These are phyloP conservation scores for Angomonas deanei DNA, from an alignment of 208 protist species.

Conservation along the genomic window DNA sequence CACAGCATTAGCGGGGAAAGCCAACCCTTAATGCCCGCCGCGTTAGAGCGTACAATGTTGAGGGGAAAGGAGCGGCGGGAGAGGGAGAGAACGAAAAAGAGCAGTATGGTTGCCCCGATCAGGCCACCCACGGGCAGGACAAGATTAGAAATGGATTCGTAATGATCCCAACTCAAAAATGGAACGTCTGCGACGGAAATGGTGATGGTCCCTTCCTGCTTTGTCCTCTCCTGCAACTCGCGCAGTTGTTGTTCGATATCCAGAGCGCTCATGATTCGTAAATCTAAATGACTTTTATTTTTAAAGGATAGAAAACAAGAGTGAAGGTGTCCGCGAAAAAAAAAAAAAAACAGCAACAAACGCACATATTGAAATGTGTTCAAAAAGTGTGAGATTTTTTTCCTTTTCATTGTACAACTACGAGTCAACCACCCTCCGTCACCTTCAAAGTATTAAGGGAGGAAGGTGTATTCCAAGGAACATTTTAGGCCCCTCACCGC, in stretches of 20 bases:
- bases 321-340: not conserved
- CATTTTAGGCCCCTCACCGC: not conserved
- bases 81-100: not conserved
- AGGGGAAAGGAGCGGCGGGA: not conserved
- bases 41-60: no score
- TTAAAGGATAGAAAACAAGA: not conserved
- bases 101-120: constrained; percentile 3
- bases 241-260: constrained; percentile 50
- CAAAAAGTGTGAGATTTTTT: not conserved
- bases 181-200: not conserved
- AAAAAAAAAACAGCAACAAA: not conserved
- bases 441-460: not conserved
- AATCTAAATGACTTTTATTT: not conserved
- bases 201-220: constrained; percentile 4
- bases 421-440: not conserved
- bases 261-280: constrained; percentile 12
- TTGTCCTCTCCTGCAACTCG: constrained; percentile 14
- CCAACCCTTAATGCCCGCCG: no score
- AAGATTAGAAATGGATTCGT: not conserved
- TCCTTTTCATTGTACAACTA: not conserved
- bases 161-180: not conserved
- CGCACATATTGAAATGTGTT: not conserved
- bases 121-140: not conserved
- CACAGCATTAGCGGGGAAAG: not conserved
- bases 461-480: constrained; percentile 6